Evolutionary conservation across 176 grass and related monocot genomes (phyloP).

Genomic region (Oryza punctata): DNA sequence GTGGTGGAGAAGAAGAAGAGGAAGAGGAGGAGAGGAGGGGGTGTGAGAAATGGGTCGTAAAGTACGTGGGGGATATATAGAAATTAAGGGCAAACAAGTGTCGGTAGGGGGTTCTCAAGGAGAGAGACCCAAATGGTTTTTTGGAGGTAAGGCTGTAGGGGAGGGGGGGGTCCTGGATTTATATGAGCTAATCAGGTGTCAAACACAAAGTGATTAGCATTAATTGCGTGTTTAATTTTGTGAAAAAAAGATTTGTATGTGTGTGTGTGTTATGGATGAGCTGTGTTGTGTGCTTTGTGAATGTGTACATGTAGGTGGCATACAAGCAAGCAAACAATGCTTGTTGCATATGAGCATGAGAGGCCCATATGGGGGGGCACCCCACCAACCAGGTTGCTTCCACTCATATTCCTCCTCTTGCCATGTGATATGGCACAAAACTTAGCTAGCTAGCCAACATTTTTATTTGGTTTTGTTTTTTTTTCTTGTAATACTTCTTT

Average conservation of each 20-base stretch:
- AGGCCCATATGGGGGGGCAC: conserved; percentile 19
- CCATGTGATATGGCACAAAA: conserved; percentile 41
- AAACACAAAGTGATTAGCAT: not conserved
- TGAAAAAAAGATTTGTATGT: not conserved
- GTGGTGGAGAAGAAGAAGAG: too few relatives aligned
- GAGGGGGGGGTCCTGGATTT: not conserved
- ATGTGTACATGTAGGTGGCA: conserved; percentile 28
- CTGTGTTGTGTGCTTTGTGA: conserved; percentile 13
- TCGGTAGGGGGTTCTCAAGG: conserved; percentile 40
- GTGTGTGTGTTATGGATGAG: not conserved
- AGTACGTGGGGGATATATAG: conserved; percentile 68
- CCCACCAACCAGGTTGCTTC: conserved; percentile 54
- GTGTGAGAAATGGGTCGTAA: conserved; percentile 38
- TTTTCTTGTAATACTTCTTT: not conserved
- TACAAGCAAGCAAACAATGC: not conserved
- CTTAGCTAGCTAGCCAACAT: not conserved
- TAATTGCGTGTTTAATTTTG: not conserved
- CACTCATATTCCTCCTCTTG: conserved; percentile 32
- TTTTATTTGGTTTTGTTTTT: not conserved
- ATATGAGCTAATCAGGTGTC: not conserved
- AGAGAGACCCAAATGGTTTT: not conserved
- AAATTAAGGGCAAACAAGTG: conserved; percentile 50
- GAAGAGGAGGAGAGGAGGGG: not conserved
- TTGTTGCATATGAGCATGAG: conserved; percentile 9
- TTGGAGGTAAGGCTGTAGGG: not conserved